Evolutionary conservation across 2,329 filamentous ascomycete species (phyloP), one percentile per base, ranked within the genome.

Genomic region (Colletotrichum sublineola): DNA sequence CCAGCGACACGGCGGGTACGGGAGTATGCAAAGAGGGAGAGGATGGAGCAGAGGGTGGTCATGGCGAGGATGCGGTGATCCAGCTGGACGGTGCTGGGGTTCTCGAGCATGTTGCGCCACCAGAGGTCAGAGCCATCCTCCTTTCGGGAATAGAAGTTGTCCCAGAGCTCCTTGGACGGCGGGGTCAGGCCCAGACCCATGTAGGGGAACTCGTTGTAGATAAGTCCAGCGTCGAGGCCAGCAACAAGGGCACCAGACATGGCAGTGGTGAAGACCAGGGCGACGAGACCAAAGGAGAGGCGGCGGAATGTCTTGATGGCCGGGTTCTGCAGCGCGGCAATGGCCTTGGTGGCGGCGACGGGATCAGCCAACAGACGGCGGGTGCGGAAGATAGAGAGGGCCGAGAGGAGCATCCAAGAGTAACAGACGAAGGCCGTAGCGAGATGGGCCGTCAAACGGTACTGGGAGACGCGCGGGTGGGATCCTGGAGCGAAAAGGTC

Each of bases 21-120:
- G 5, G 93, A 89, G 83, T 95, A 98, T n/a, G 89, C 89, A 82
- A 92, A 97, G 12, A 99, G 87, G 5, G 90, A 87, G 75, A 97
- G 85, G 73, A 98, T 90, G 74, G 93, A 89, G 65, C 90, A 92
- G 82, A 97, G 97, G 1, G 96, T 97, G 20, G 94, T 95, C 58
- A 92, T 94, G 71, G 96, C 97, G 46, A 98, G 88, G 77, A 97
- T 94, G 56, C 97, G 92, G 85, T 99, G 96, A 83, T 99, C 94
- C 56, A 99, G 90, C 84, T 99, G 97, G 2, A 98, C 97, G 36
- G 97, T 90, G 20, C 93, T 95, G 4, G 96, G 97, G 84, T 99
- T 99, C 86, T 98, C 96, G 44, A 98, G 91, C 87, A 97, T 93
- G 84, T 99, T 99, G 79, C 96, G 92, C 96, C 96, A 99, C 91